Percentiles rank a stretch among this genome's conserved stretches.
Evolutionary conservation across 495 filamentous ascomycete genomes (phyloP).

Genomic region (Cercophora sp.): DNA sequence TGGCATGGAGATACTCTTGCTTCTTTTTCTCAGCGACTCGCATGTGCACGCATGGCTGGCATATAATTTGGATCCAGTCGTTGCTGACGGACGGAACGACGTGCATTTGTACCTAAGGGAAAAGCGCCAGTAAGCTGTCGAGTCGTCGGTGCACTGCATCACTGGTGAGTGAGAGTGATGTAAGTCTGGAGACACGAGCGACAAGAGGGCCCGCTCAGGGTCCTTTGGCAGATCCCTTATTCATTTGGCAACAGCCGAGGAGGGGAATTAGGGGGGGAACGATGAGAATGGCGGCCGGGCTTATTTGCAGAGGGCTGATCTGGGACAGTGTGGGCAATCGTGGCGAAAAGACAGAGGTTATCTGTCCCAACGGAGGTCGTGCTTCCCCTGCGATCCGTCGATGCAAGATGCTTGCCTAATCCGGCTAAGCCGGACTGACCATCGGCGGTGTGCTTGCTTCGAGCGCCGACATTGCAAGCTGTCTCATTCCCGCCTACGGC

Average conservation of each 20-base stretch:
- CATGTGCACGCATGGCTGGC: not conserved
- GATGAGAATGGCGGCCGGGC: not conserved
- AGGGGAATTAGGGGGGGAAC: not conserved
- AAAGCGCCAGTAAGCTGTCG: conserved; percentile 3
- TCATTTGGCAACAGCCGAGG: conserved; percentile 4
- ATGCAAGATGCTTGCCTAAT: not conserved
- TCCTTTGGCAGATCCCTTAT: conserved; percentile 4
- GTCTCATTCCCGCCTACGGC: no score
- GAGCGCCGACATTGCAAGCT: no score
- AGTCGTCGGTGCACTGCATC: conserved; percentile 5
- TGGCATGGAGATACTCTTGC: not conserved
- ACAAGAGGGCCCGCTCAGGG: not conserved
- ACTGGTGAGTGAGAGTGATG: conserved; percentile 10
- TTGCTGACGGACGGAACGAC: not conserved
- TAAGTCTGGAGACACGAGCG: not conserved
- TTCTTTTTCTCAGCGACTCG: not conserved
- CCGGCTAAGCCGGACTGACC: not conserved
- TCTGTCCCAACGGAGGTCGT: not conserved
- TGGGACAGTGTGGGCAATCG: not conserved
- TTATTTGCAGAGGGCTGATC: not conserved
- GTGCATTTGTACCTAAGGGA: conserved; percentile 1
- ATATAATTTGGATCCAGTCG: not conserved
- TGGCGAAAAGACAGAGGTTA: not conserved
- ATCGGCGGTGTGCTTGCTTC: no score
- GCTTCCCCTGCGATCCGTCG: not conserved